These are phyloP conservation scores for Neolentinus lepideus DNA, from an alignment of 1,284 basidiomycete genomes.

Conservation along the genomic window DNA sequence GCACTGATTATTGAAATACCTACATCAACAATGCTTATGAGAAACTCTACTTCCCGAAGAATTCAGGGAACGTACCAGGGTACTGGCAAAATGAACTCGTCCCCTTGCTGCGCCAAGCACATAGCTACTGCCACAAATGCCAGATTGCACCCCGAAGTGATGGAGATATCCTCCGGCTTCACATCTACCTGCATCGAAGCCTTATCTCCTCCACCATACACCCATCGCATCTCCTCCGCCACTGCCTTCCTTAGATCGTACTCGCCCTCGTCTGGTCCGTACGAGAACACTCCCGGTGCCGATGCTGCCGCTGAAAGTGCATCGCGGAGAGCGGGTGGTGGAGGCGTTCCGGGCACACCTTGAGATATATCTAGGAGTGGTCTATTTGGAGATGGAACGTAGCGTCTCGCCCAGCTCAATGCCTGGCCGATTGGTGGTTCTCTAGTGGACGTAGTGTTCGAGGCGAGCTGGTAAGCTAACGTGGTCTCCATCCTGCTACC, in stretches of 20 bases:
- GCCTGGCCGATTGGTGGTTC: conserved; percentile 49
- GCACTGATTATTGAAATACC: conserved; percentile 76
- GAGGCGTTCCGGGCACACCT: conserved; percentile 65
- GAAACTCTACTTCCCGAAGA: not conserved
- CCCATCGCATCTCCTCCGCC: conserved; percentile 54
- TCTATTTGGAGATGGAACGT: conserved; percentile 31
- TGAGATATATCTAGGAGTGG: conserved; percentile 75
- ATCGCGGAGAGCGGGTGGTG: conserved; percentile 44
- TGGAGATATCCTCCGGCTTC: conserved; percentile 44
- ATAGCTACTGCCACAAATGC: conserved; percentile 63
- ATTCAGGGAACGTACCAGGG: conserved; percentile 47
- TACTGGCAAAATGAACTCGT: conserved; percentile 73
- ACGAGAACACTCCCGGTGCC: conserved; percentile 31
- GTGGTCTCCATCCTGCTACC: not conserved
- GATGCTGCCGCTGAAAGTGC: conserved; percentile 41
- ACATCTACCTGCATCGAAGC: conserved; percentile 28
- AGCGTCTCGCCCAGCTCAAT: conserved; percentile 54
- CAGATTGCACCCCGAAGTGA: conserved; percentile 67
- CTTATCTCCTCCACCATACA: conserved; percentile 38
- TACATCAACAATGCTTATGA: conserved; percentile 18
- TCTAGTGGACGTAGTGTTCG: conserved; percentile 3
- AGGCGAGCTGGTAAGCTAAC: conserved; percentile 4
- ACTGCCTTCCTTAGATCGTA: conserved; percentile 47
- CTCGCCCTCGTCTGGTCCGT: conserved; percentile 67
- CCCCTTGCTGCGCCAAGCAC: conserved; percentile 63